Conservation (phyloP, 371 early-diverging fungal species). For the Mucor mucedo region DNA sequence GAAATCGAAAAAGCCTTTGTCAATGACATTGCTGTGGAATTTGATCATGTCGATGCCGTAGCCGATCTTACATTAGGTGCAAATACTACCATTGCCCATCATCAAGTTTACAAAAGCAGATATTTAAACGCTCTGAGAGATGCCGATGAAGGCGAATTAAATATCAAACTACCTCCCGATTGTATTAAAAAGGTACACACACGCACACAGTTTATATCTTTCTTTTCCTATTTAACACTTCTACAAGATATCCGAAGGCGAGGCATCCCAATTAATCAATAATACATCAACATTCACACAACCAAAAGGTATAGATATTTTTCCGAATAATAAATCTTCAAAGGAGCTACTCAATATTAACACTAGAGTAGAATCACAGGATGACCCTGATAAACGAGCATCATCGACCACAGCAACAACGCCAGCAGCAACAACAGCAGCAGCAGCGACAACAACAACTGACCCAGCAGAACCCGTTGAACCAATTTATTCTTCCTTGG, state of each 20-base stretch:
- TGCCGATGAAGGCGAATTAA: slow-evolving; percentile 72
- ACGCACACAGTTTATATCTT: not conserved
- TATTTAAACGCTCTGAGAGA: slow-evolving; percentile 64
- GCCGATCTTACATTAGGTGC: slow-evolving; percentile 53
- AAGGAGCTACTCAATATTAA: not conserved
- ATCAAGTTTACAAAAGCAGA: slow-evolving; percentile 62
- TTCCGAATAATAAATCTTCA: too few species aligned
- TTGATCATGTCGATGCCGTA: slow-evolving; percentile 57
- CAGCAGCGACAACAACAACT: not conserved
- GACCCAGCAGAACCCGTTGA: slow-evolving; percentile 1
- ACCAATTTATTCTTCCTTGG: slow-evolving; percentile 45
- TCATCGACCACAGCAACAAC: not conserved
- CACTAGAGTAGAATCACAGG: too few species aligned
- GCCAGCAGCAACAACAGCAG: not conserved
- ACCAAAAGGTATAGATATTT: slow-evolving; percentile 16
- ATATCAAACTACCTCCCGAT: slow-evolving; percentile 61
- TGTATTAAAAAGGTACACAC: slow-evolving; percentile 43
- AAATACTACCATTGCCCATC: slow-evolving; percentile 58
- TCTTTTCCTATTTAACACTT: slow-evolving; percentile 8
- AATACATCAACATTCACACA: slow-evolving; percentile 16
- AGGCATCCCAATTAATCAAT: slow-evolving; percentile 29
- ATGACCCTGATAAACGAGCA: not conserved
- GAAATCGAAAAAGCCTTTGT: slow-evolving; percentile 65
- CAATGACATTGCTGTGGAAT: slow-evolving; percentile 59
- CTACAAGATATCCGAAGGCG: slow-evolving; percentile 32